Evolutionary conservation across 2,329 filamentous ascomycete genomes (phyloP).

Genomic region (Phaeosphaeriaceae sp.): DNA sequence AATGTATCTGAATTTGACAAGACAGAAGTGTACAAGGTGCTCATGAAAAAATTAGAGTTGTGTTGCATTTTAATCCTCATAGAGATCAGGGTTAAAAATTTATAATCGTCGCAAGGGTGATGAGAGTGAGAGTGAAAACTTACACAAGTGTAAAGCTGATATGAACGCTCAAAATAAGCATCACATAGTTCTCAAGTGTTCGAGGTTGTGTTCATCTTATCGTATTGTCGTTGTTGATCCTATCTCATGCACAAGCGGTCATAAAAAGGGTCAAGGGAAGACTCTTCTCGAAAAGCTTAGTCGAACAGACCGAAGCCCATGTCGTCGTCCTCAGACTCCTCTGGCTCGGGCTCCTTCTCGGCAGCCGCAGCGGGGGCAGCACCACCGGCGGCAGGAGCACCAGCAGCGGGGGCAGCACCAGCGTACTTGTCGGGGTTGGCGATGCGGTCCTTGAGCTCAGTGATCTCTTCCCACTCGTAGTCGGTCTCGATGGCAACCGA

Average conservation of each 20-base stretch:
- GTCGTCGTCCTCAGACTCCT: conserved; percentile 65
- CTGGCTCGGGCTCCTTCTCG: conserved; percentile 63
- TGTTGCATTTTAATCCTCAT: conserved; percentile 69
- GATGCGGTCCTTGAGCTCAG: conserved; percentile 99
- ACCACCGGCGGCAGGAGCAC: conserved; percentile 60
- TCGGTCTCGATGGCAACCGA: conserved; percentile 90
- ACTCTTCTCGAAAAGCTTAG: conserved; percentile 47
- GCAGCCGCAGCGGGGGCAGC: conserved; percentile 52
- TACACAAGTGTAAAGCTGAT: conserved; percentile 38
- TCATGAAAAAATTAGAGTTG: conserved; percentile 78
- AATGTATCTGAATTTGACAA: conserved; percentile 7
- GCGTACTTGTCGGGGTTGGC: conserved; percentile 98
- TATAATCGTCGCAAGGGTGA: conserved; percentile 63
- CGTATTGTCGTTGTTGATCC: conserved; percentile 43
- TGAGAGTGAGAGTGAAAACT: conserved; percentile 27
- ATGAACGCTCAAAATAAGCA: conserved; percentile 28
- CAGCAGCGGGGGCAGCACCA: conserved; percentile 74
- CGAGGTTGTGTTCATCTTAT: conserved; percentile 38
- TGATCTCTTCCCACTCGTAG: conserved; percentile 92
- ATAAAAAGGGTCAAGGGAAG: conserved; percentile 4
- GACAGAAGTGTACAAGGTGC: conserved; percentile 19
- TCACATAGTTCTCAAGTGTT: conserved; percentile 26
- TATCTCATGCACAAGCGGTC: conserved; percentile 38
- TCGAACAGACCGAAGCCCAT: conserved; percentile 65
- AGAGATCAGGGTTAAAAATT: conserved; percentile 71